Evolutionary conservation across 2,329 filamentous ascomycete species (phyloP), one percentile per base, ranked within the genome.

Genomic region (Trichophyton mentagrophytes): DNA sequence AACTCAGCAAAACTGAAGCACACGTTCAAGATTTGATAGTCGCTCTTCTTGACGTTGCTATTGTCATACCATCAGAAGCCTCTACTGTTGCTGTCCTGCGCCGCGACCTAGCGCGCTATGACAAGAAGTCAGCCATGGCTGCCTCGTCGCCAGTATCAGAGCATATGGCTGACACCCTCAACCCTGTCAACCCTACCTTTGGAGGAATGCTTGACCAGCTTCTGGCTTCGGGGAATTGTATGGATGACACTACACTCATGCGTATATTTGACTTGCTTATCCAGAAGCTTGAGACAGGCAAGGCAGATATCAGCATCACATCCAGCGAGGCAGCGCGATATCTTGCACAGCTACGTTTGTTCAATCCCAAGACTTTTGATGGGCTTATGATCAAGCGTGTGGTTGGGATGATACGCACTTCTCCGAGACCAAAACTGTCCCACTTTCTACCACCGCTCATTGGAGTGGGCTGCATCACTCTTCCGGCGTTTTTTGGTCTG

Each of bases 61-160:
- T 74, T 36, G 70, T 69, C 25, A 67, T 78, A 13, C 73, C 76
- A 1, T 69, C 66, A 49, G 74, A 74, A 57, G 61, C 68, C n/a
- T 72, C 73, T 44, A 71, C 74, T 13, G 69, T 77, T 59, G 68
- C 70, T 46, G 66, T 74, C 36, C 71, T 79, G 60, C 76, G 76
- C 27, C 75, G 77, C 61, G 74, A 78, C 58, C 69, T 78, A 22
- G 69, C 71, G 22, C 70, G 73, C 49, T 72, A 73, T 44, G 75
- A 78, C 62, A 75, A 70, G 58, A 77, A 73, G 60, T 70, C 72
- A 13, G 69, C 72, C 33, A 64, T 76, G n/a, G 71, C 74, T 56
- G 77, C 76, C 38, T 78, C 73, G 3, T 79, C 77, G 5, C 77
- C 77, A 11, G 72, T 78, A 3, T 79, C 77, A 7, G 77, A 79